phyloP scores from a whole-genome alignment of 257 asterid genomes.

The Parsonsia alboflavescens region DNA sequence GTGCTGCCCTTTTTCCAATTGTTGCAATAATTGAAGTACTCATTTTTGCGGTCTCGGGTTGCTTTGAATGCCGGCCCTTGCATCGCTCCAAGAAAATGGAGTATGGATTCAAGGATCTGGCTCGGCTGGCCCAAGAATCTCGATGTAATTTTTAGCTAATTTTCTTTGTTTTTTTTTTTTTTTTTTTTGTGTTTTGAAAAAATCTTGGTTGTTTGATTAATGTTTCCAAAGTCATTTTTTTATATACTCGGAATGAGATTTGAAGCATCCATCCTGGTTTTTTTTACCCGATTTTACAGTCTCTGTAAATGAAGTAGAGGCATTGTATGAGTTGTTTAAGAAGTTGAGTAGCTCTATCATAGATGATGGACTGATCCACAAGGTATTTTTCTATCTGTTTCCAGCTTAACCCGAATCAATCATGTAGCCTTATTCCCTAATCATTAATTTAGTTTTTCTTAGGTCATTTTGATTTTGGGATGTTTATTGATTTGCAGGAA shows the following conservation, averaged over 20 bases:
- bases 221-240: not conserved
- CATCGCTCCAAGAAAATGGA: constrained; percentile 21
- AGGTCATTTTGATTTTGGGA: constrained; percentile 1
- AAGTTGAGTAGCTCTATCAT: constrained; percentile 70
- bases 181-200: too few relatives aligned
- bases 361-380: constrained; percentile 85
- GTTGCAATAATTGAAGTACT: constrained; percentile 46
- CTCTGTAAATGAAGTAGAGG: constrained; percentile 73
- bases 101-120: constrained; percentile 30
- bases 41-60: constrained; percentile 40
- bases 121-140: constrained; percentile 57
- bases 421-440: not conserved
- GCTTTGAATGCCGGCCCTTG: constrained; percentile 35
- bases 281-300: constrained; percentile 45
- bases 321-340: constrained; percentile 76
- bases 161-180: not conserved
- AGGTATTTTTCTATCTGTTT: constrained; percentile 31
- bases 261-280: constrained; percentile 4
- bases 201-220: not conserved
- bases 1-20: constrained; percentile 48
- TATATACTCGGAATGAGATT: not conserved
- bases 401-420: not conserved
- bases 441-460: not conserved
- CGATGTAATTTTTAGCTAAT: constrained; percentile 38
- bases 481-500: constrained; percentile 49